Evolutionary conservation across 2,329 filamentous ascomycete genomes (phyloP).

Genomic region (Thyridium curvatum): DNA sequence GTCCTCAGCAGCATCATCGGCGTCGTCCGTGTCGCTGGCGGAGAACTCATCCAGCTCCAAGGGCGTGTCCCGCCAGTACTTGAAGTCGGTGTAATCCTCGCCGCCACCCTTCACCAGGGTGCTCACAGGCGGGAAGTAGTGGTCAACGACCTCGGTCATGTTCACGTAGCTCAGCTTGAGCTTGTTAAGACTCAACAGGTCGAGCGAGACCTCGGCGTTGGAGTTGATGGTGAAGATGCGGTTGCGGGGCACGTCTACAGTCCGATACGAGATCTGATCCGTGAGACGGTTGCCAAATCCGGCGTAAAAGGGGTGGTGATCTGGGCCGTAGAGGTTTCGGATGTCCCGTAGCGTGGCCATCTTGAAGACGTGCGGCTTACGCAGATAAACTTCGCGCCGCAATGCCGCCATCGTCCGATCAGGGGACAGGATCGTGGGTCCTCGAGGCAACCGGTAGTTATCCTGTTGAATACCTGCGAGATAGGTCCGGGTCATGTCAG

Average conservation of each 20-base stretch:
- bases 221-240: slow-evolving; percentile 97
- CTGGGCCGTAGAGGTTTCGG: slow-evolving; percentile 73
- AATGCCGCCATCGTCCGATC: slow-evolving; percentile 93
- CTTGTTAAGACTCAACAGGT: slow-evolving; percentile 84
- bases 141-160: slow-evolving; percentile 95
- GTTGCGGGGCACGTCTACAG: slow-evolving; percentile 88
- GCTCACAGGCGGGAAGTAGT: slow-evolving; percentile 92
- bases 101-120: slow-evolving; percentile 83
- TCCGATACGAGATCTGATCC: slow-evolving; percentile 91
- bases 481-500: slow-evolving; percentile 85
- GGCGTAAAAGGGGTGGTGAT: slow-evolving; percentile 84
- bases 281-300: slow-evolving; percentile 96
- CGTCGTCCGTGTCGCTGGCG: slow-evolving; percentile 60
- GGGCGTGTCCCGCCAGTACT: slow-evolving; percentile 85
- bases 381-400: slow-evolving; percentile 84
- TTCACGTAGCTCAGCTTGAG: slow-evolving; percentile 96
- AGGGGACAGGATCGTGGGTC: slow-evolving; percentile 90
- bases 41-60: slow-evolving; percentile 85
- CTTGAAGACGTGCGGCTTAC: slow-evolving; percentile 98
- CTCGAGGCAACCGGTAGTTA: slow-evolving; percentile 75
- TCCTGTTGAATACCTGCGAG: slow-evolving; percentile 86
- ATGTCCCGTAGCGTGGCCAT: slow-evolving; percentile 98
- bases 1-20: slow-evolving; percentile 44
- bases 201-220: slow-evolving; percentile 89
- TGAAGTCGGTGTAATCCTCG: slow-evolving; percentile 95